Percentiles rank a stretch among this genome's conserved stretches.
These are phyloP conservation scores for Metschnikowia koreensis DNA, from an alignment of 805 yeast species.

Conservation along the genomic window DNA sequence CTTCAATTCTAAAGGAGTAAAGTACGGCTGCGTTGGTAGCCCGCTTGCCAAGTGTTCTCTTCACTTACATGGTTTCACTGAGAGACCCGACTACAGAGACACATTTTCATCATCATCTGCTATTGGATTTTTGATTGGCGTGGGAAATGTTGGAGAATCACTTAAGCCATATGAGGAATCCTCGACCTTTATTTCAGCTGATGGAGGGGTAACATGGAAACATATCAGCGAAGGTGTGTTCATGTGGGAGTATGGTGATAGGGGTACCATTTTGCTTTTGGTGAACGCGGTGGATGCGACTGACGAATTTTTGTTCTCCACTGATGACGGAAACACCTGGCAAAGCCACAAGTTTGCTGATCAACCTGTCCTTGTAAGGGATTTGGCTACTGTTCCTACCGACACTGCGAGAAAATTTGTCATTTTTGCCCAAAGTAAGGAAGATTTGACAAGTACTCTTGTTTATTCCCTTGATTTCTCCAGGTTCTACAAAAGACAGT, in stretches of 20 bases:
- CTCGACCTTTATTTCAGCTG: constrained; percentile 76
- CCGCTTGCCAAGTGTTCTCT: constrained; percentile 66
- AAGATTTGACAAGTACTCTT: constrained; percentile 43
- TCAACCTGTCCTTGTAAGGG: constrained; percentile 54
- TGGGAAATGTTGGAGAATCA: constrained; percentile 83
- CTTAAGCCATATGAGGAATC: constrained; percentile 52
- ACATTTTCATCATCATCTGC: constrained; percentile 88
- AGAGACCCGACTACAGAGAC: constrained; percentile 78
- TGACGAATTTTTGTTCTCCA: constrained; percentile 58
- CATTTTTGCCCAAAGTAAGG: constrained; percentile 41
- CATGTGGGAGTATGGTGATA: constrained; percentile 97
- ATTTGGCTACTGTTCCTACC: constrained; percentile 85
- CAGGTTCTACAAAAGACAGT: constrained; percentile 35
- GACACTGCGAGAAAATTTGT: constrained; percentile 84
- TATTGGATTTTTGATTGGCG: constrained; percentile 81
- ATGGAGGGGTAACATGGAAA: constrained; percentile 88
- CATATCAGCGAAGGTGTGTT: constrained; percentile 71
- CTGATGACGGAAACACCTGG: constrained; percentile 84
- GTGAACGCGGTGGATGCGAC: constrained; percentile 61
- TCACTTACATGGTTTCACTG: constrained; percentile 88
- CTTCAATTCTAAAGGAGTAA: constrained; percentile 58
- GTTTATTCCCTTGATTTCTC: constrained; percentile 41
- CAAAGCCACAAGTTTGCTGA: constrained; percentile 58
- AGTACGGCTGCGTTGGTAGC: constrained; percentile 50
- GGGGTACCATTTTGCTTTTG: constrained; percentile 80